Conservation (phyloP, 192 early-diverging fungal genomes). For the Backusella tarrabulga region DNA sequence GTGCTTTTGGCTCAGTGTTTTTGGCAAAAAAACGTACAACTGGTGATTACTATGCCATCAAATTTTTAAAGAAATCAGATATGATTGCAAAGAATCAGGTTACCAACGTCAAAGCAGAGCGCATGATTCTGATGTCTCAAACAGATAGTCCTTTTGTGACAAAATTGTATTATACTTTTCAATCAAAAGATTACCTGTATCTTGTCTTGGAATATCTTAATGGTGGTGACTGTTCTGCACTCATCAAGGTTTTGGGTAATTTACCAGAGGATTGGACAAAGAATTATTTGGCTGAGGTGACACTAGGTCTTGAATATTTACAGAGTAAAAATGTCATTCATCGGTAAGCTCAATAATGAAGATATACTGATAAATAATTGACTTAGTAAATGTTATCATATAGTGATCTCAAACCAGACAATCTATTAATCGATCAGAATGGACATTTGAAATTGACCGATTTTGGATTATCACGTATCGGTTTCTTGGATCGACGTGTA, state of each 20-base stretch:
- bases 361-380: not conserved
- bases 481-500: constrained; percentile 79
- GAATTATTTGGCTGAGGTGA: constrained; percentile 86
- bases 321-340: constrained; percentile 79
- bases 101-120: constrained; percentile 84
- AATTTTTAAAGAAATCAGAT: constrained; percentile 81
- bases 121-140: constrained; percentile 82
- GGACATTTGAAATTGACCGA: constrained; percentile 88
- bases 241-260: constrained; percentile 68
- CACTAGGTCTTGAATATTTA: constrained; percentile 81
- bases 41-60: constrained; percentile 87
- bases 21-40: constrained; percentile 83
- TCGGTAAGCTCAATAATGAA: constrained; percentile 49
- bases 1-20: constrained; percentile 86
- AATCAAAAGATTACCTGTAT: constrained; percentile 81
- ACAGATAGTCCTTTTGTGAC: constrained; percentile 84
- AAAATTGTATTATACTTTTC: constrained; percentile 82
- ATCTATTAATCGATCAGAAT: constrained; percentile 82
- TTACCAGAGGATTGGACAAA: constrained; percentile 84
- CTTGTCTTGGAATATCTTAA: constrained; percentile 89
- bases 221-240: constrained; percentile 84
- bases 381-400: not conserved
- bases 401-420: constrained; percentile 87
- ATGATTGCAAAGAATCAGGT: constrained; percentile 95
- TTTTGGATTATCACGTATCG: constrained; percentile 84